Percentiles rank a stretch among this genome's conserved stretches.
Evolutionary conservation across 495 filamentous ascomycete genomes (phyloP).

Genomic region (Echria macrotheca): DNA sequence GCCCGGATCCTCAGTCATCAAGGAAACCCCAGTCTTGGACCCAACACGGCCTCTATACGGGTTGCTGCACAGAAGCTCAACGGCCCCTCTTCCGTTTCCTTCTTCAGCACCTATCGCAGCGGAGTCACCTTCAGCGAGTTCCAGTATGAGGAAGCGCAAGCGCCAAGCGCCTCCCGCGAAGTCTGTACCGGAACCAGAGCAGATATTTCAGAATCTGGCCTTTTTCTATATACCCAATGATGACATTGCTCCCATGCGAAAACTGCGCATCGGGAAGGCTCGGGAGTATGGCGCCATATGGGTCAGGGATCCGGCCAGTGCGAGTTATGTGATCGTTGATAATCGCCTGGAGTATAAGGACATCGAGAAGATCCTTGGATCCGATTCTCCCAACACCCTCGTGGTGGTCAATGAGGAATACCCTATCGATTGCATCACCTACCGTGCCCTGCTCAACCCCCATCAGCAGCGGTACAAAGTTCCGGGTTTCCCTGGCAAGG

Average conservation of each 20-base stretch:
- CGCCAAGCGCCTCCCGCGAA: slow-evolving; percentile 27
- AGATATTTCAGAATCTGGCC: slow-evolving; percentile 58
- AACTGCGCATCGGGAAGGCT: slow-evolving; percentile 65
- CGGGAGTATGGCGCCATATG: slow-evolving; percentile 66
- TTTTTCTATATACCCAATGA: slow-evolving; percentile 83
- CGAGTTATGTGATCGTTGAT: slow-evolving; percentile 79
- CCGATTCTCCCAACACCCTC: slow-evolving; percentile 38
- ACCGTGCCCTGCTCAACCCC: slow-evolving; percentile 51
- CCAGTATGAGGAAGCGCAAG: slow-evolving; percentile 47
- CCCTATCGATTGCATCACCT: slow-evolving; percentile 70
- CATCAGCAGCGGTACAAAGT: slow-evolving; percentile 57
- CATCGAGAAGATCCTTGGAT: slow-evolving; percentile 53
- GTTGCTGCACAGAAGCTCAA: slow-evolving; percentile 19
- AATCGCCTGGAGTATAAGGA: slow-evolving; percentile 59
- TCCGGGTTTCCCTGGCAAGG: slow-evolving; percentile 31
- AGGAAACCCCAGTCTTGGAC: slow-evolving; percentile 22
- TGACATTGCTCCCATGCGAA: slow-evolving; percentile 59
- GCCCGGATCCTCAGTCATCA: slow-evolving; percentile 11
- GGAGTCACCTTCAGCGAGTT: slow-evolving; percentile 19
- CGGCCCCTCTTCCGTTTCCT: slow-evolving; percentile 13
- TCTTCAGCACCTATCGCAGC: slow-evolving; percentile 2
- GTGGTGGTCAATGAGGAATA: slow-evolving; percentile 68
- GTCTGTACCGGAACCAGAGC: slow-evolving; percentile 50
- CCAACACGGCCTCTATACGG: slow-evolving; percentile 7
- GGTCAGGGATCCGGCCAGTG: slow-evolving; percentile 28